phyloP scores from a whole-genome alignment of 495 filamentous ascomycete genomes.

The Chlorociboria aeruginascens region DNA sequence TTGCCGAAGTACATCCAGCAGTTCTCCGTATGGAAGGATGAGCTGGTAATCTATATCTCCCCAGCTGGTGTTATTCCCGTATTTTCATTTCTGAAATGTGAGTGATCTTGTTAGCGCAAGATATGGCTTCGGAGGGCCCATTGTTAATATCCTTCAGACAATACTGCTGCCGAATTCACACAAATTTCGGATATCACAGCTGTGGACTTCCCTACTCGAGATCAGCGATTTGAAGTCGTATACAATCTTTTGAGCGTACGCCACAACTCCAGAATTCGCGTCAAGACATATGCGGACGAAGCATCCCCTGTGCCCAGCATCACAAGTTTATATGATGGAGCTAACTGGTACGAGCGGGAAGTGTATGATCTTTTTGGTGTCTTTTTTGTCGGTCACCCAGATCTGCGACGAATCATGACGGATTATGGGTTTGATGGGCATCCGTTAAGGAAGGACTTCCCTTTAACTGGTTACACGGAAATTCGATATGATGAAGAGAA shows the following conservation, averaged over 20 bases:
- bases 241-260: constrained; percentile 95
- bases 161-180: constrained; percentile 94
- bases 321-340: constrained; percentile 77
- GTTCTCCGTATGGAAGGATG: constrained; percentile 99
- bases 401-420: constrained; percentile 97
- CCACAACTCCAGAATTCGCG: constrained; percentile 89
- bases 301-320: constrained; percentile 87
- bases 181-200: constrained; percentile 83
- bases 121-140: not conserved
- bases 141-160: constrained; percentile 21
- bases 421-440: constrained; percentile 99
- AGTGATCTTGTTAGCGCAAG: not conserved
- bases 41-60: constrained; percentile 84
- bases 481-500: constrained; percentile 98
- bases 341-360: constrained; percentile 98
- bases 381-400: constrained; percentile 90
- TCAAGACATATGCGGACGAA: constrained; percentile 99
- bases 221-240: constrained; percentile 93
- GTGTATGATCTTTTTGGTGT: constrained; percentile 97
- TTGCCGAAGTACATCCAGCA: constrained; percentile 98
- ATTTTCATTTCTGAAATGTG: constrained; percentile 85
- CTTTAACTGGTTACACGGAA: constrained; percentile 96
- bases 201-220: constrained; percentile 89
- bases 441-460: constrained; percentile 95
- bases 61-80: constrained; percentile 81